Evolutionary conservation across 2,329 filamentous ascomycete species (phyloP), one percentile per base, ranked within the genome.

Genomic region (Parascedosporium putredinis): DNA sequence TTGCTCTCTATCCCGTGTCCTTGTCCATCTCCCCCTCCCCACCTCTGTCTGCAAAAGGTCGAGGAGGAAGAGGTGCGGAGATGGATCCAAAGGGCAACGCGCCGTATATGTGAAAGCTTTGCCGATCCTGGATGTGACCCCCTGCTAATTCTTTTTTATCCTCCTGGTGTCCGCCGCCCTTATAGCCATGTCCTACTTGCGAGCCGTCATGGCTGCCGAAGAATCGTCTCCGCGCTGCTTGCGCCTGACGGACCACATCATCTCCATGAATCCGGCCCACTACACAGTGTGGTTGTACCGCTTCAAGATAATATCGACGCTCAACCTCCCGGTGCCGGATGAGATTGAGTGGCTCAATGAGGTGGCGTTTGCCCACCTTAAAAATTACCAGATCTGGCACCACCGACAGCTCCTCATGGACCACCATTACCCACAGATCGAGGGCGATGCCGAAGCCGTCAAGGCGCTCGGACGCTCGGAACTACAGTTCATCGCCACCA

Each of bases 281-380:
- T 98, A 98, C 70, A 98, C 93, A 14, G 91, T 97, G 54, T 98
- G 93, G 93, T 80, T 97, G 20, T 98, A 95, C 72, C 86, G 93
- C 54, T 88, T 90, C 57, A 81, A 84, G 60, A 86, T 84, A 49
- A 69, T 97, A 45, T 77, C 84, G 55, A 74, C 79, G 3, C 72
- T 95, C 23, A 66, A 77, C 45, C 74, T 83, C 45, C 70, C 82
- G 50, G 71, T 93, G 42, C 67, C 72, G 2, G 75, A 83, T 52
- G 93, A 98, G 66, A 74, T 96, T 44, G 70, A 72, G 40, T 98
- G 91, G 89, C 74, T 98, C 47, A 94, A 96, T 66, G 72, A 80
- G 9, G 81, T 93, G 24, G 87, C 91, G 9, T 72, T 95, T 48
- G 74, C 79, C 51, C 84, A 95, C 64, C 81, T 94, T 60, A 98